Conservation (phyloP, 257 asterid species). For the Asclepias syriaca region DNA sequence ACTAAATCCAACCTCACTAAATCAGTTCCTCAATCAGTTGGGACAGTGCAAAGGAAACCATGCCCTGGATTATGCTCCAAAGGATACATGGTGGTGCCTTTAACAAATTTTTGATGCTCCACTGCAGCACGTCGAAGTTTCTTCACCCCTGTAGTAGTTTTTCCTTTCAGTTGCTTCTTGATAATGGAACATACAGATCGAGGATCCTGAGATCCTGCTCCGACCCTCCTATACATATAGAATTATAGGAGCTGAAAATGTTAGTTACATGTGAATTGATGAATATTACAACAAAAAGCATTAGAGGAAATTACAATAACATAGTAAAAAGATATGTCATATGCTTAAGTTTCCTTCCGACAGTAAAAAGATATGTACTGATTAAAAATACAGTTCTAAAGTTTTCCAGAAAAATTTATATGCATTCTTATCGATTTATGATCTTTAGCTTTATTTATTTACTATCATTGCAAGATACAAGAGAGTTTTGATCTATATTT, state of each 20-base stretch:
- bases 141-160: conserved; percentile 9
- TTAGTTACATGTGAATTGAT: not conserved
- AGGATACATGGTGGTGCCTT: conserved; percentile 70
- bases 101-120: conserved; percentile 57
- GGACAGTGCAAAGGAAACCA: conserved; percentile 71
- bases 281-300: not conserved
- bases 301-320: not conserved
- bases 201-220: conserved; percentile 76
- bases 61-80: conserved; percentile 80
- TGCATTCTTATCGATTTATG: not conserved
- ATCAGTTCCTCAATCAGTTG: conserved; percentile 25
- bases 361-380: not conserved
- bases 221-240: conserved; percentile 47
- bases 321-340: not conserved
- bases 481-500: not conserved
- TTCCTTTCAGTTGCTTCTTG: conserved; percentile 41
- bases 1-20: not conserved
- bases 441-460: not conserved
- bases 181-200: conserved; percentile 66
- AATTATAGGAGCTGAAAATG: not conserved
- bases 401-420: not conserved
- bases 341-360: not conserved
- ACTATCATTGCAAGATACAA: not conserved
- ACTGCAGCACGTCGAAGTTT: conserved; percentile 44
- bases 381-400: not conserved